Evolutionary conservation across 23 red algal genomes (phyloP).

Genomic region (Pyropia haitanensis): DNA sequence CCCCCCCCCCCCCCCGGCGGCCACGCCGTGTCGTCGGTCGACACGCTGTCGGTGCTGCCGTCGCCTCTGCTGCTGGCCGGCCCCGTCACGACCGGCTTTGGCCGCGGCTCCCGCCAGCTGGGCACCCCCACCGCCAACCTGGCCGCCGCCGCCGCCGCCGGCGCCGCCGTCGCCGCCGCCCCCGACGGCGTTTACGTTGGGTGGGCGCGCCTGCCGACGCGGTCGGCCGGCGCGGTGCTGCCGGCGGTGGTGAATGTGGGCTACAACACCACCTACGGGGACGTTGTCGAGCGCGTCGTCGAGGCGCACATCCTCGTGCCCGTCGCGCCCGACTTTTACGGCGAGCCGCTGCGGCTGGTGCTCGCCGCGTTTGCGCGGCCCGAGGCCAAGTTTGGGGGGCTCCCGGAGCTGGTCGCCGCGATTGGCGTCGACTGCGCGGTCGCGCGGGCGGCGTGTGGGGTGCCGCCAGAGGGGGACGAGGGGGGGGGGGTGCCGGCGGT

Average conservation of each 20-base stretch:
- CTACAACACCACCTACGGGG: conserved; percentile 50
- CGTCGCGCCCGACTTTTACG: conserved; percentile 71
- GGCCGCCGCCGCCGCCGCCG: conserved; percentile 20
- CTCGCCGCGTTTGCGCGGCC: conserved; percentile 60
- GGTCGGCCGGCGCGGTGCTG: conserved; percentile 10
- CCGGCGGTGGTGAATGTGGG: conserved; percentile 75
- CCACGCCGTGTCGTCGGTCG: conserved; percentile 19
- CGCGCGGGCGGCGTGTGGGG: conserved; percentile 9
- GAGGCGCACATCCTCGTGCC: conserved; percentile 76
- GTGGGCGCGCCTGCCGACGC: conserved; percentile 44
- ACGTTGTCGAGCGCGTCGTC: conserved; percentile 51
- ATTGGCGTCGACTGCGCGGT: conserved; percentile 60
- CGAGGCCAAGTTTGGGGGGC: conserved; percentile 70
- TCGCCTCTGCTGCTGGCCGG: conserved; percentile 37
- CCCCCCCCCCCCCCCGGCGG: too few species aligned
- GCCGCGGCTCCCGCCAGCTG: conserved; percentile 52
- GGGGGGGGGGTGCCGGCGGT: too few species aligned
- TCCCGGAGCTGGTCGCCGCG: conserved; percentile 43
- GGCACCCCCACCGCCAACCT: conserved; percentile 83
- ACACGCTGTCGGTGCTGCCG: conserved; percentile 30
- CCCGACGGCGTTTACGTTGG: conserved; percentile 78
- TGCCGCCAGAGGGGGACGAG: too few species aligned
- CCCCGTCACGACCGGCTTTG: conserved; percentile 56
- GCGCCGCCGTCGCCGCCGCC: neutral
- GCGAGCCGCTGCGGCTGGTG: conserved; percentile 59